Conservation (phyloP, 2,329 filamentous ascomycete species). For the Aspergillus texensis region DNA sequence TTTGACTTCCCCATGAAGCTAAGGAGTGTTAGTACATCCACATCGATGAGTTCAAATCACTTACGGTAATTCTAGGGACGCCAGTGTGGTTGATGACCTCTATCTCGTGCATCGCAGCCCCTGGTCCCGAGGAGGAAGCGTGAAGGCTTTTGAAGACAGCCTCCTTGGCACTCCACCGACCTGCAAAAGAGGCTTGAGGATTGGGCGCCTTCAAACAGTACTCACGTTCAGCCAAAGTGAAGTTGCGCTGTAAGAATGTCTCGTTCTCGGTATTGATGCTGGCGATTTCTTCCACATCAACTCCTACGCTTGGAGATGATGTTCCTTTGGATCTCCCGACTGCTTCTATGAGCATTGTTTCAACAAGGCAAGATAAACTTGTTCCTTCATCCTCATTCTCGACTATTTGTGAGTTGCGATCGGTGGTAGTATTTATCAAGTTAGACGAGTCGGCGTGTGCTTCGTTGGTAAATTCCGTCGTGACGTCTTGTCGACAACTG, state of each 20-base stretch:
- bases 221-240: constrained; percentile 77
- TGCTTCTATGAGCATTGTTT: constrained; percentile 15
- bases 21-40: neutral
- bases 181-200: constrained; percentile 84
- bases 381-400: neutral
- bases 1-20: constrained; percentile 7
- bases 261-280: constrained; percentile 90
- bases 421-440: no score
- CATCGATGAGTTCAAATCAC: neutral
- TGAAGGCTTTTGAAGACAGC: constrained; percentile 24
- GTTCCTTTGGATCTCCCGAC: neutral
- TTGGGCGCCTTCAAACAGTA: constrained; percentile 81
- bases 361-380: constrained; percentile 5
- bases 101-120: constrained; percentile 20
- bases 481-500: constrained; percentile 12
- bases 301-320: constrained; percentile 11
- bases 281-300: constrained; percentile 68
- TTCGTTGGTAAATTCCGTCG: neutral
- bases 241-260: constrained; percentile 92
- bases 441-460: neutral
- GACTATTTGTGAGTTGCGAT: neutral
- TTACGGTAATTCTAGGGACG: constrained; percentile 16
- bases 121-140: constrained; percentile 13
- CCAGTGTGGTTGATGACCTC: constrained; percentile 16
- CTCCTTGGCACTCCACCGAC: constrained; percentile 58